Conservation (phyloP, 352 stramenopile species). For the Pythium grandisporangium region DNA sequence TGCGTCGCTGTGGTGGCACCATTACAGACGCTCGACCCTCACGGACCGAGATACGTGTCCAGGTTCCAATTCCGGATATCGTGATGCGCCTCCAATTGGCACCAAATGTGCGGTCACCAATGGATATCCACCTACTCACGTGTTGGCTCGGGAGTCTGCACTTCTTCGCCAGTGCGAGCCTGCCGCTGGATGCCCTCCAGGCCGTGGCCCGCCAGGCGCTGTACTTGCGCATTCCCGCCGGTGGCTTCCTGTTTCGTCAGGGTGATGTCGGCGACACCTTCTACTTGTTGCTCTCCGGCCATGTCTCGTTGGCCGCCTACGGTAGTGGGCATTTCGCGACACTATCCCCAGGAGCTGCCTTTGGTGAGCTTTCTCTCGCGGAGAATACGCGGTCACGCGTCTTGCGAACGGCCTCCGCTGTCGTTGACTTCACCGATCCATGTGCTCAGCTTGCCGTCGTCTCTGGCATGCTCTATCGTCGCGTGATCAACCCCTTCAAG, state of each 20-base stretch:
- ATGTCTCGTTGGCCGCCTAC: slow-evolving; percentile 50
- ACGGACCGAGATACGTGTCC: too few species aligned
- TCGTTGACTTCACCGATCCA: slow-evolving; percentile 40
- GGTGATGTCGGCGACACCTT: slow-evolving; percentile 59
- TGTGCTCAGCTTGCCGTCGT: slow-evolving; percentile 46
- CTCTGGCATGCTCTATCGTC: slow-evolving; percentile 51
- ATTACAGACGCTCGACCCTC: too few species aligned
- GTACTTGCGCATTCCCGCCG: slow-evolving; percentile 27
- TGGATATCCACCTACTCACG: slow-evolving; percentile 46
- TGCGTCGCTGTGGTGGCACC: too few species aligned
- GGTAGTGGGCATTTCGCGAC: slow-evolving; percentile 61
- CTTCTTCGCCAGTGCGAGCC: slow-evolving; percentile 47
- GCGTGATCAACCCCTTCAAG: slow-evolving; percentile 65
- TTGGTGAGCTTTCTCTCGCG: slow-evolving; percentile 68
- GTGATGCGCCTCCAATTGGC: slow-evolving; percentile 25
- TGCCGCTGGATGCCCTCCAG: slow-evolving; percentile 39
- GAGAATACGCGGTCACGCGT: slow-evolving; percentile 25
- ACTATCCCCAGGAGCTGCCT: slow-evolving; percentile 51
- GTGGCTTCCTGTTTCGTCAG: slow-evolving; percentile 65
- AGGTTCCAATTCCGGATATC: too few species aligned
- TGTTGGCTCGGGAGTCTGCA: slow-evolving; percentile 56
- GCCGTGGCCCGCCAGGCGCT: slow-evolving; percentile 39
- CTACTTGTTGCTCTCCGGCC: slow-evolving; percentile 63
- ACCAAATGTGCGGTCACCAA: slow-evolving; percentile 19
- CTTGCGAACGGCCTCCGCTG: slow-evolving; percentile 47